These are phyloP conservation scores for Cutaneotrichosporon sp. DNA, from an alignment of 1,284 basidiomycete species.

Conservation along the genomic window DNA sequence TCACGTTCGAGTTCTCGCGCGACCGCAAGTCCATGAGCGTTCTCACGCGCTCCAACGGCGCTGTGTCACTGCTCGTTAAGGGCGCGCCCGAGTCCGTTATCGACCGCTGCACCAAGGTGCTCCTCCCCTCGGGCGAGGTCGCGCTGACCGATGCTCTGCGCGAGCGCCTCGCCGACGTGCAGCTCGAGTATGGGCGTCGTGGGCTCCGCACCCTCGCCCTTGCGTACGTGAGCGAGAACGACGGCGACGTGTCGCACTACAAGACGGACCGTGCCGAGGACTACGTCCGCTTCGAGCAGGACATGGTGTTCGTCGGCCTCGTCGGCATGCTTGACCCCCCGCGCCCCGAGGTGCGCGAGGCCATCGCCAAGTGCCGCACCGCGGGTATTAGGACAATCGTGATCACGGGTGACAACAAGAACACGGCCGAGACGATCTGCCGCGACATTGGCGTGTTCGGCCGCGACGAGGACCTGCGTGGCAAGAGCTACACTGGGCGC, in stretches of 20 bases:
- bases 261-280: slow-evolving; percentile 73
- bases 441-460: slow-evolving; percentile 92
- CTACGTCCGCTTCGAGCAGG: slow-evolving; percentile 84
- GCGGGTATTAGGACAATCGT: slow-evolving; percentile 97
- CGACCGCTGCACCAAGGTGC: slow-evolving; percentile 73
- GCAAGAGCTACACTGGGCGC: slow-evolving; percentile 91
- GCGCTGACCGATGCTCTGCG: slow-evolving; percentile 68
- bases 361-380: slow-evolving; percentile 84
- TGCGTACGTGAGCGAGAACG: slow-evolving; percentile 78
- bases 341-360: slow-evolving; percentile 84
- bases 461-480: slow-evolving; percentile 75
- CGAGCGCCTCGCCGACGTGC: slow-evolving; percentile 63
- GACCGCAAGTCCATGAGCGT: slow-evolving; percentile 99
- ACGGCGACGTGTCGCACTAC: slow-evolving; percentile 77
- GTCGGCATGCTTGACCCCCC: slow-evolving; percentile 99
- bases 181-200: slow-evolving; percentile 70
- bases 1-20: slow-evolving; percentile 96
- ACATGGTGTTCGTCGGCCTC: slow-evolving; percentile 90
- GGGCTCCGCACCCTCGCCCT: slow-evolving; percentile 91
- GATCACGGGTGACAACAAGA: slow-evolving; percentile 98
- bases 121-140: slow-evolving; percentile 63
- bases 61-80: slow-evolving; percentile 76
- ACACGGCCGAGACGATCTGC: slow-evolving; percentile 96
- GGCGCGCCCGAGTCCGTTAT: slow-evolving; percentile 95
- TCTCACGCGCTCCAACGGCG: slow-evolving; percentile 63